Evolutionary conservation across 1,139 yeast genomes (phyloP), one percentile per base, ranked within the genome.

Genomic region (Nadsonia commutata): DNA sequence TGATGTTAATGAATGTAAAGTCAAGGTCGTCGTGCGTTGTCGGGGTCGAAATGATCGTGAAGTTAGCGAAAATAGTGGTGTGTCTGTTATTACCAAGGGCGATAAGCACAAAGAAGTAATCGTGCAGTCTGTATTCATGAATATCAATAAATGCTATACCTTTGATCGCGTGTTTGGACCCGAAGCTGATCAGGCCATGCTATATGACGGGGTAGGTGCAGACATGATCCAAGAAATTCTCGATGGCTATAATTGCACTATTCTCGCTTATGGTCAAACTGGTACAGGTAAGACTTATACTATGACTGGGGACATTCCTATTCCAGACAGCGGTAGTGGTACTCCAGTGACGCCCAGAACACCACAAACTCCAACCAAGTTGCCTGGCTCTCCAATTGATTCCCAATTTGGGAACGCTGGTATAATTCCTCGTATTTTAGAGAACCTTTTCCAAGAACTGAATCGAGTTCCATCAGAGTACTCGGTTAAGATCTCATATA

Each of bases 281-380:
- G 94, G 94, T 9, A 80, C 94, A 0, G 94, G 95, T 2, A 83
- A 83, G 55, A 83, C 95, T 0, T 64, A 79, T 55, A 84, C 95
- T 2, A 84, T 85, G 94, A 76, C 86, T 53, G 94, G 94, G 18
- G 78, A 76, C 50, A 65, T 68, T 36, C 40, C 48, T 31, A 23
- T 33, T 33, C 37, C 55, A 6, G 33, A 43, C 39, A 18, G 31
- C 17, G 43, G 40, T 2, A 20, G 39, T 18, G 42, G 42, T 2
- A 39, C 36, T 22, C 36, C 42, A 2, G 43, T 31, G 31, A 37
- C 38, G 2, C 40, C 62, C 76, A 42, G 66, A 65, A n/a, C n/a
- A n/a, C n/a, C n/a, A n/a, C n/a, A n/a, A n/a, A n/a, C n/a, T n/a
- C n/a, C n/a, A n/a, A n/a, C n/a, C n/a, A n/a, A n/a, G n/a, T n/a